Evolutionary conservation across 495 filamentous ascomycete species (phyloP), one percentile per base, ranked within the genome.

Genomic region (Parmelia sp.): DNA sequence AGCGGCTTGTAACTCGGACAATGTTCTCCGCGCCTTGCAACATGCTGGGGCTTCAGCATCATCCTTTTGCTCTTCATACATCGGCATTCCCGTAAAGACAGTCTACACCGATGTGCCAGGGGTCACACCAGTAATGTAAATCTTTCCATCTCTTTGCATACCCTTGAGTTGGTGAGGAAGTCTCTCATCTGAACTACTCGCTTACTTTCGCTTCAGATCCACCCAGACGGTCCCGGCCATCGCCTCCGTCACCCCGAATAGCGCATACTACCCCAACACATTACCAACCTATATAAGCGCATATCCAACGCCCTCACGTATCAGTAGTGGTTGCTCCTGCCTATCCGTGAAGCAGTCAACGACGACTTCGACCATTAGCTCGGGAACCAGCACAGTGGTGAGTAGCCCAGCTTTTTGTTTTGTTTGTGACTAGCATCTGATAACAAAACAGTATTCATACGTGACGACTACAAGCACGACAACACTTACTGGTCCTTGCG

Each of bases 231-330:
- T 29, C 23, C 25, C 25, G 15, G 23, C 47, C 47, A 29, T 51
- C 47, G 9, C 25, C 25, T 27, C 47, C 25, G 23, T 29, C 47
- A 51, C 47, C 11, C 47, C 47, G 4, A 51, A 51, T 9, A 51
- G 47, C 47, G 47, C 47, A 29, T 51, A 51, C 25, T 51, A 51
- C 29, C 47, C 47, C 3, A 51, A 51, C 47, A 51, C 47, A 5
- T 29, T 51, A 19, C 47, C 47, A 51, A 51, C 47, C 23, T 51
- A 51, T 25, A 51, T 51, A 51, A 51, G 47, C 47, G 47, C 47
- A 51, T 51, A 51, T 29, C 47, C 47, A 29, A 51, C 47, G 0
- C 47, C 47, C 11, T 51, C 47, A 51, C 47, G 47, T 12, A 51
- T 51, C 25, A 51, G 47, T 29, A 51, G 47, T 29, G 47, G 23